phyloP scores from a whole-genome alignment of 352 stramenopile genomes.

The Phytophthora vignae region DNA sequence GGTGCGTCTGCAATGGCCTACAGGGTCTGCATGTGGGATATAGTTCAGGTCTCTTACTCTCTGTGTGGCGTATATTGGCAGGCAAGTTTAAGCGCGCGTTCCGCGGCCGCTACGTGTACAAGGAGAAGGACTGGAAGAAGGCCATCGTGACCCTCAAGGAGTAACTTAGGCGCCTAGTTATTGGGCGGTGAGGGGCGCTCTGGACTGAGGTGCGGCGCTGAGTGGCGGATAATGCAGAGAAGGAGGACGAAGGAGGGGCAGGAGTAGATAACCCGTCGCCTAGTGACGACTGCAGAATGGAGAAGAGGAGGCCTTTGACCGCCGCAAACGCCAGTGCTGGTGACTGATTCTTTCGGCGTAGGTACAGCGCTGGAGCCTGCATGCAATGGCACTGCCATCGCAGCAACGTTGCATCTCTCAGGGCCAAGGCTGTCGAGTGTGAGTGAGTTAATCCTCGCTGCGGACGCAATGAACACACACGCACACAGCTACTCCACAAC shows the following conservation, averaged over 20 bases:
- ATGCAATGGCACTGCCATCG: neutral
- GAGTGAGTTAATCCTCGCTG: neutral
- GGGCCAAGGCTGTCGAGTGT: neutral
- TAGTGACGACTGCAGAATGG: conserved; percentile 21
- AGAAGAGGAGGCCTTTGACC: conserved; percentile 14
- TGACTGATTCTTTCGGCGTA: neutral
- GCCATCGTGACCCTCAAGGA: conserved; percentile 91
- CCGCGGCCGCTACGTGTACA: conserved; percentile 88
- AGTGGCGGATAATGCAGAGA: neutral
- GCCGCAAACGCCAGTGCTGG: neutral
- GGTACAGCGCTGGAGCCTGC: neutral
- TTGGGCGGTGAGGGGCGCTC: neutral
- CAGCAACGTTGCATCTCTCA: neutral
- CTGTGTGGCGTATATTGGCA: conserved; percentile 17
- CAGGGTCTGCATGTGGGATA: too few relatives aligned
- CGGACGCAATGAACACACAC: conserved; percentile 24
- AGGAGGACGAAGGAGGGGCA: neutral
- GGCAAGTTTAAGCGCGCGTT: conserved; percentile 92
- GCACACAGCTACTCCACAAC: conserved; percentile 20
- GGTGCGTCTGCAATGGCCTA: conserved; percentile 42
- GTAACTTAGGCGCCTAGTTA: conserved; percentile 46
- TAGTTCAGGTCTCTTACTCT: neutral
- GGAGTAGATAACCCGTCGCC: conserved; percentile 19
- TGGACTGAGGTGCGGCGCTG: neutral
- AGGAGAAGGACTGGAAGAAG: conserved; percentile 95